Percentiles rank a stretch among this genome's conserved stretches.
Evolutionary conservation across 1,284 basidiomycete species (phyloP).

Genomic region (Sanghuangporus sanghuang): DNA sequence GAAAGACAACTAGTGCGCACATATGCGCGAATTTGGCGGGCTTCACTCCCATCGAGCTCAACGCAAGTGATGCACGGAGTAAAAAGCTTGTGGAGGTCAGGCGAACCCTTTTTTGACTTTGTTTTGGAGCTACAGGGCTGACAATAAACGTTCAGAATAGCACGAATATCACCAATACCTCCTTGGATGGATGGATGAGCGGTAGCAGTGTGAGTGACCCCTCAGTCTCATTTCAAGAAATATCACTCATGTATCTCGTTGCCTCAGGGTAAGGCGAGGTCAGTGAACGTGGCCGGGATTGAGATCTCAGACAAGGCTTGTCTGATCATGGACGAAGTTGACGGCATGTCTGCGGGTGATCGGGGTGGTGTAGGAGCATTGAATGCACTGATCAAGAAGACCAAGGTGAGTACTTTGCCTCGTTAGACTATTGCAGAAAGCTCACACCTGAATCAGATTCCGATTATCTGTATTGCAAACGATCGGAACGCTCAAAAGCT

Average conservation of each 20-base stretch:
- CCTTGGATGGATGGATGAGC: constrained; percentile 83
- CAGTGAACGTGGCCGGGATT: constrained; percentile 64
- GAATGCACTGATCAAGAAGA: constrained; percentile 91
- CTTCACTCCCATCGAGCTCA: constrained; percentile 90
- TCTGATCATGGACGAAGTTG: constrained; percentile 99
- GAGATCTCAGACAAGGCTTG: constrained; percentile 77
- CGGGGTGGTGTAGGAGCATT: constrained; percentile 93
- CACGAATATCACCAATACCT: constrained; percentile 84
- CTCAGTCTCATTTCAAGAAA: neutral
- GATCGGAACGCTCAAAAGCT: constrained; percentile 85
- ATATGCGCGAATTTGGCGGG: constrained; percentile 86
- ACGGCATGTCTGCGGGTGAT: constrained; percentile 98
- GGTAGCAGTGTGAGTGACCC: constrained; percentile 44
- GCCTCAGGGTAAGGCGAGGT: constrained; percentile 30
- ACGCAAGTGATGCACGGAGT: constrained; percentile 92
- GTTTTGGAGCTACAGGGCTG: neutral
- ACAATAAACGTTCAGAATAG: constrained; percentile 49
- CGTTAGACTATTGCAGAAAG: neutral
- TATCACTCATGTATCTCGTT: neutral
- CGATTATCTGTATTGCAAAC: constrained; percentile 98
- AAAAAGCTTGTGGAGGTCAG: constrained; percentile 92
- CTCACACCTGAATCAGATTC: constrained; percentile 52
- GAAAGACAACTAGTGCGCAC: constrained; percentile 97
- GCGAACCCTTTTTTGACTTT: neutral
- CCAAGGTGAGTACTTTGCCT: constrained; percentile 51